Percentiles rank a stretch among this genome's conserved stretches.
Evolutionary conservation across 2,329 filamentous ascomycete species (phyloP).

Genomic region (Sclerotinia sclerotiorum): DNA sequence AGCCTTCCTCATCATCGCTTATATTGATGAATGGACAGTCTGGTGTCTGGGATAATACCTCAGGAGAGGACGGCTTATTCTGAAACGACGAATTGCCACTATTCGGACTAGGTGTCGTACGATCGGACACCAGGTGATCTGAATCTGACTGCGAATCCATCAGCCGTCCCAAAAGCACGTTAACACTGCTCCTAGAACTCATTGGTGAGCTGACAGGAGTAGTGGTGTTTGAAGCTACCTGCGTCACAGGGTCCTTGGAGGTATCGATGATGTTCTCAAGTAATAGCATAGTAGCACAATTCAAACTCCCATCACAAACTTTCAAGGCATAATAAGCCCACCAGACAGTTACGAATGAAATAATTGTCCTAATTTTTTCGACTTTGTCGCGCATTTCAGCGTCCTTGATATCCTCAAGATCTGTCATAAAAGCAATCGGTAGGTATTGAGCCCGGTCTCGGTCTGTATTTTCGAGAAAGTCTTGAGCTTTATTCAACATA

Average conservation of each 20-base stretch:
- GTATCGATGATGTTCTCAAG: conserved; percentile 7
- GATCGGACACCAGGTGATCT: not conserved
- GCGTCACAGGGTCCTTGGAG: not conserved
- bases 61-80: not conserved
- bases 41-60: not conserved
- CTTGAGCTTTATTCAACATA: not conserved
- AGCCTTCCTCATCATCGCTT: not conserved
- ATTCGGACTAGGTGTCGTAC: not conserved
- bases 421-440: not conserved
- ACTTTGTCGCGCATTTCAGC: not conserved
- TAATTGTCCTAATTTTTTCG: not conserved
- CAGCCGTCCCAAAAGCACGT: not conserved
- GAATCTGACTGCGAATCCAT: not conserved
- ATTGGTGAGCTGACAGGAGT: not conserved
- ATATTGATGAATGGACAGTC: not conserved
- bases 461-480: not conserved
- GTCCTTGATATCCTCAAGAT: not conserved
- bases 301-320: not conserved
- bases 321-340: conserved; percentile 13
- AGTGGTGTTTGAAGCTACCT: not conserved
- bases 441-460: not conserved
- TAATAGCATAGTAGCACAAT: conserved; percentile 1
- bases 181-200: not conserved
- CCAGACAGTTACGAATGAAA: not conserved
- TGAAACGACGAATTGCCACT: not conserved